Base-by-base conservation (phyloP, 2,329 filamentous ascomycete species). In the Phoma sp. region DNA sequence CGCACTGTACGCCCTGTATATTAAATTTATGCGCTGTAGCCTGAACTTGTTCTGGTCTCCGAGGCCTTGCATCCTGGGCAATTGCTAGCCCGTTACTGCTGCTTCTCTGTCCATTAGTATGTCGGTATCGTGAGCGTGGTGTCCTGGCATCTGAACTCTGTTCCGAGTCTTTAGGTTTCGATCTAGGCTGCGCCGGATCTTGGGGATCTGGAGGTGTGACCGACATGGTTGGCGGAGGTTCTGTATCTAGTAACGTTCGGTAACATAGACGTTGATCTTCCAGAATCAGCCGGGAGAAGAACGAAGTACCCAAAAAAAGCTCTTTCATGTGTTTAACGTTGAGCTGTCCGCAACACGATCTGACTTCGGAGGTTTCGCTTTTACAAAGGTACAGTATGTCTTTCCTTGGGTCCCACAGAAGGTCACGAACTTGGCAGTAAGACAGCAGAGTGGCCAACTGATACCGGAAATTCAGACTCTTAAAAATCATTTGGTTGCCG, bases 351-450 rank as follows among this genome's bases (percentile, higher is more conserved):
- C 68, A 65, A 22, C 68, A 52, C 1, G 57, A 43, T 24, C 63
- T 58, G 4, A 73, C 54, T 10, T 69, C 66, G 29, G 61, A 62
- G 23, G 55, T 56, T 38, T 69, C 68, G 32, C 59, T 51, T 37
- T 63, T 60, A 39, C 69, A 72, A 23, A 74, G 52, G 33, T 69
- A 72, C 3, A 66, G 25, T 2, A 74, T 39, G 32, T 72, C 67
- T 42, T 65, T 65, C 32, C 54, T 59, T 4, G 70, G 68, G 45
- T 72, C 68, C 69, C 70, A 73, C 2, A 49, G 30, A 3, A 74
- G 49, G 18, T 66, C 61, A 32, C 55, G 57, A n/a, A 54, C 56
- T 18, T 59, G 67, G 47, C 63, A 72, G 27, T 60, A 66, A 14
- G 64, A 56, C 3, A 72, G 42, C 10, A 69, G 40, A 2, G 67